Evolutionary conservation across 2,329 filamentous ascomycete species (phyloP), one percentile per base, ranked within the genome.

Genomic region (Juglanconis juglandina): DNA sequence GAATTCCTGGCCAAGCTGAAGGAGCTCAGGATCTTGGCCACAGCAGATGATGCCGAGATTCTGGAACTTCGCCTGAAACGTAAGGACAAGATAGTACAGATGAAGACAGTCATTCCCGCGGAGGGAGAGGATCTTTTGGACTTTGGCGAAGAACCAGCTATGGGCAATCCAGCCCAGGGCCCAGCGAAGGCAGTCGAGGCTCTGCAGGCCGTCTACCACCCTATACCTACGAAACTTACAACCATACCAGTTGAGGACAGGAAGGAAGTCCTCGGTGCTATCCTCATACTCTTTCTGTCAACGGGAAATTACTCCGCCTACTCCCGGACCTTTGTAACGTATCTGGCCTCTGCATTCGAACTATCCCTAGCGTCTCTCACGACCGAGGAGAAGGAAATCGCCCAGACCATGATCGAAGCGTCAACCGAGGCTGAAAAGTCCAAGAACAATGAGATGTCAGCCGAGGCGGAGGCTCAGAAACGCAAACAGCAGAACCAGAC

Each of bases 301-400:
- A 78, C 89, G 1, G 87, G 92, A 41, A 86, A 87, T 63, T 95
- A 95, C 70, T 87, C 85, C 30, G 88, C 89, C 4, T 83, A 92
- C 70, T 91, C 90, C 1, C 81, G 91, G 9, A 79, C 87, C 1
- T 72, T 95, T 35, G 77, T 90, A 10, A 80, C 91, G 35, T 82
- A 89, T 63, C 77, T 93, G 5, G 79, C 88, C 0, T 89, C 87
- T 1, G 86, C 87, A 3, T 77, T 95, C 14, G 79, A 82, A 33
- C 73, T 95, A 10, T 79, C 86, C 0, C 75, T 88, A 6, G 76
- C 78, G 0, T 79, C 87, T 3, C 77, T 95, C 49, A 84, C 87
- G 64, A 77, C 78, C 7, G 86, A 92, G 65, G 91, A 96, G 73
- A 85, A 82, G 39, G 88, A 90, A 67, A 88, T 95, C 53, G 90